Evolutionary conservation across 2,329 filamentous ascomycete genomes (phyloP), one percentile per base, ranked within the genome.

Genomic region (Scedosporium apiospermum): DNA sequence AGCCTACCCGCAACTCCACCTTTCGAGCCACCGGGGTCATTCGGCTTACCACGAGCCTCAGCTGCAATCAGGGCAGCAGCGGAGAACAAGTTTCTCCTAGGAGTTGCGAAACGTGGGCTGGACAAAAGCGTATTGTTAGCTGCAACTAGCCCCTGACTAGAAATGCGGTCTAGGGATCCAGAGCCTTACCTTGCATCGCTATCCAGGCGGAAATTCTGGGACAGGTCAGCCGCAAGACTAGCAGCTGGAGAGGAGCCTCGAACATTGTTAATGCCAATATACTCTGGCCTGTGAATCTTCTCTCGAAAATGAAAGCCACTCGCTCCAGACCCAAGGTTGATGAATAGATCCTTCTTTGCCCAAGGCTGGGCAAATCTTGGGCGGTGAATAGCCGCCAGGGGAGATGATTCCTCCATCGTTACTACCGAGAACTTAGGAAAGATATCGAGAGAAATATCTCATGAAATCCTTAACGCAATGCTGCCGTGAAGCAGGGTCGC

Each of bases 141-240:
- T 61, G 9, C 44, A 14, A 38, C 64, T 16, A 3, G 44, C 5
- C 5, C 44, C 21, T 7, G 14, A 10, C 41, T 4, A 14, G 3
- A n/a, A 23, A 30, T 21, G 9, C 5, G 57, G 27, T 38, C 6
- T 34, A 21, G 62, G 34, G 62, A 66, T 65, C 65, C 65, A 78
- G 83, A 68, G 80, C 59, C 51, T 53, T 41, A 97, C 93, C 93
- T 97, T 71, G 89, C 74, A 63, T 85, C 81, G 65, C 77, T 91
- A 76, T 97, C 93, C 73, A 98, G 90, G 73, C 93, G 90, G 74
- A 98, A 96, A 79, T 98, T 99, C 73, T 96, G 92, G 64, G 93
- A 97, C 69, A 98, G 82, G 76, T 99, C 95, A 65, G 92, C 93
- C 51, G 93, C 93, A 68, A 99, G 80, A 71, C 91, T 96, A 61